Base-by-base conservation (phyloP, 768 basidiomycete species). In the Podaxis sp. region DNA sequence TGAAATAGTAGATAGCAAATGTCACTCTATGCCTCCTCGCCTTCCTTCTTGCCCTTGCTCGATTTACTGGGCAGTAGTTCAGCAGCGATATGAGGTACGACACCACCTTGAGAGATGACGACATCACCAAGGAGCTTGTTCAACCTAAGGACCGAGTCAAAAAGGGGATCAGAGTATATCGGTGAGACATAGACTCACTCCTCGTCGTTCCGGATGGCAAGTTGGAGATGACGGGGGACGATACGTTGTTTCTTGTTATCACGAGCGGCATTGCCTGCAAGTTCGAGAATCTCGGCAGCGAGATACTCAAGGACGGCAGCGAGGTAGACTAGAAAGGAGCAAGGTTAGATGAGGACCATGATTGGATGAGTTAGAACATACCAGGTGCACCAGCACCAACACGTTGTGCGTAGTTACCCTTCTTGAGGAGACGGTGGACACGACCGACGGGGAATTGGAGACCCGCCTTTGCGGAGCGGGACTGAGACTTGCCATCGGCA, bases 221-320 rank as follows among this genome's bases (percentile, higher is more conserved):
- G 87, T 75, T 97, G 95, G 53, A 96, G 80, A 77, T 97, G 95
- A 76, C 95, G 90, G 51, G 95, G 95, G 28, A 96, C 92, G 71
- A 96, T 96, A 86, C 95, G 93, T 67, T 93, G 90, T 80, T 95
- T 93, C 84, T 93, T 93, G 83, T 93, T 93, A 77, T 91, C 91
- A 62, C 91, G 89, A 48, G 92, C 91, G 38, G 92, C 91, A 62
- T 92, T 91, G 40, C 95, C 95, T 64, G 95, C 94, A 49, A 96
- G 81, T 79, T 96, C 95, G 69, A 96, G 86, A 74, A 96, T 95
- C 75, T 96, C 95, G 51, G 95, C 95, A 44, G 93, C 87, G 64
- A 96, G 85, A 77, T 96, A 94, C 73, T 95, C 95, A 63, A 96
- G 88, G 62, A 95, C 94, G 51, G 93, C 93, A 57, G 93, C 94